Conservation (phyloP, 257 asterid genomes). For the Plectranthus barbatus region DNA sequence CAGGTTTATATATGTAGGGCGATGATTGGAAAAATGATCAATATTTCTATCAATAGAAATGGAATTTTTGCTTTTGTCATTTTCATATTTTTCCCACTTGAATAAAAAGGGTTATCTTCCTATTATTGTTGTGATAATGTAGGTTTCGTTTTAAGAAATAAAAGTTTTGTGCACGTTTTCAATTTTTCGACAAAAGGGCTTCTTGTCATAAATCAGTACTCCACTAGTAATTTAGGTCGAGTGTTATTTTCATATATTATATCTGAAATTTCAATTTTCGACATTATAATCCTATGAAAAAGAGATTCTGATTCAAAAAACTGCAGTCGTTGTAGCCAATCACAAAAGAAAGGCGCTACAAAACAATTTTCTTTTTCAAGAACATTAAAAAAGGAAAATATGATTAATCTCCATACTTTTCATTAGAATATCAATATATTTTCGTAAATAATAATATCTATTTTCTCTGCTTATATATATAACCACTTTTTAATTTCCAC, state of each 20-base stretch:
- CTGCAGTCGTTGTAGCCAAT: too few species aligned
- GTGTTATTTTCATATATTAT: slow-evolving; percentile 1
- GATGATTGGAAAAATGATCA: background rate
- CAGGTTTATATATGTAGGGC: background rate
- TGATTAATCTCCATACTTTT: too few species aligned
- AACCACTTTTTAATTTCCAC: too few species aligned
- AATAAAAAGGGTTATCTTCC: background rate
- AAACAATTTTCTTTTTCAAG: background rate
- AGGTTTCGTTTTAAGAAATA: background rate
- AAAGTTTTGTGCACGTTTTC: slow-evolving; percentile 2
- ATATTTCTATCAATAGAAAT: background rate
- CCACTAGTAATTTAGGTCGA: background rate
- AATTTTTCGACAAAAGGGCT: background rate
- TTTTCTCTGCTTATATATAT: too few species aligned
- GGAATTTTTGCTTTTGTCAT: background rate
- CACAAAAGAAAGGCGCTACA: too few species aligned
- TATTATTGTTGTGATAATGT: background rate
- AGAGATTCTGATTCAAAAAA: too few species aligned
- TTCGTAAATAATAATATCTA: too few species aligned
- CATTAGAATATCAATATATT: too few species aligned
- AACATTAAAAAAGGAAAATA: too few species aligned
- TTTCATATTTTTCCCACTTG: background rate
- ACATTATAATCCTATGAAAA: background rate
- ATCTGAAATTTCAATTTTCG: background rate
- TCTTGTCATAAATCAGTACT: background rate